These are phyloP conservation scores for Bimuria novae-zelandiae DNA, from an alignment of 2,329 filamentous ascomycete species.

Conservation along the genomic window DNA sequence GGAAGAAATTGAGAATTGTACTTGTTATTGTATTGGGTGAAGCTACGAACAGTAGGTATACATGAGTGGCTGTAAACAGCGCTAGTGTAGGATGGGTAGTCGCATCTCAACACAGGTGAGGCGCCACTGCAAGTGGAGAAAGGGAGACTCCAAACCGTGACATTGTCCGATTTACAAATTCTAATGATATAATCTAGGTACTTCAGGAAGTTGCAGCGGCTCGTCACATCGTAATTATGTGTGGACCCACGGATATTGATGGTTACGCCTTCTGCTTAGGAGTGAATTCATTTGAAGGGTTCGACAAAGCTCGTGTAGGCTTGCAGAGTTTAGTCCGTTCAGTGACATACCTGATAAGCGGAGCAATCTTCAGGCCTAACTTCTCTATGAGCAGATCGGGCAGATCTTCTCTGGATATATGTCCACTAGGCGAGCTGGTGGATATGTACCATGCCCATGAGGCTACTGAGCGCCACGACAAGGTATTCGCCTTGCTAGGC, in stretches of 20 bases:
- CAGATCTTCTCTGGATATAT: constrained; percentile 12
- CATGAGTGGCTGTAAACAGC: too few relatives aligned
- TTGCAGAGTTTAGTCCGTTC: constrained; percentile 17
- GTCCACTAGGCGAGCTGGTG: constrained; percentile 19
- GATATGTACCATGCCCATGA: constrained; percentile 23
- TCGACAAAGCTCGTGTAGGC: constrained; percentile 7
- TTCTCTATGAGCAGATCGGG: constrained; percentile 8
- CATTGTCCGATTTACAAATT: constrained; percentile 2
- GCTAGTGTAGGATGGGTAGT: too few relatives aligned
- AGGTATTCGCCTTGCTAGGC: constrained; percentile 23
- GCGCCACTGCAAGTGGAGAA: too few relatives aligned
- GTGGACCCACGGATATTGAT: constrained; percentile 17
- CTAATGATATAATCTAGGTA: constrained; percentile 19
- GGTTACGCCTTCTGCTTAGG: constrained; percentile 24
- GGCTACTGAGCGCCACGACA: constrained; percentile 18
- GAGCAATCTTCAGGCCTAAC: constrained; percentile 20
- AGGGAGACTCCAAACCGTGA: neutral
- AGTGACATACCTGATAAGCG: constrained; percentile 20
- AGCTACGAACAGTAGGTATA: too few relatives aligned
- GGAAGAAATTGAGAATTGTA: too few relatives aligned
- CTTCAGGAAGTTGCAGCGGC: constrained; percentile 28
- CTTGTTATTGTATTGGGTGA: too few relatives aligned
- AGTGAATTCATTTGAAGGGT: constrained; percentile 11
- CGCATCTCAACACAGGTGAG: too few relatives aligned
- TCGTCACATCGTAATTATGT: constrained; percentile 18